Evolutionary conservation across 352 stramenopile genomes (phyloP), one percentile per base, ranked within the genome.

Genomic region (Phytophthora pistaciae): DNA sequence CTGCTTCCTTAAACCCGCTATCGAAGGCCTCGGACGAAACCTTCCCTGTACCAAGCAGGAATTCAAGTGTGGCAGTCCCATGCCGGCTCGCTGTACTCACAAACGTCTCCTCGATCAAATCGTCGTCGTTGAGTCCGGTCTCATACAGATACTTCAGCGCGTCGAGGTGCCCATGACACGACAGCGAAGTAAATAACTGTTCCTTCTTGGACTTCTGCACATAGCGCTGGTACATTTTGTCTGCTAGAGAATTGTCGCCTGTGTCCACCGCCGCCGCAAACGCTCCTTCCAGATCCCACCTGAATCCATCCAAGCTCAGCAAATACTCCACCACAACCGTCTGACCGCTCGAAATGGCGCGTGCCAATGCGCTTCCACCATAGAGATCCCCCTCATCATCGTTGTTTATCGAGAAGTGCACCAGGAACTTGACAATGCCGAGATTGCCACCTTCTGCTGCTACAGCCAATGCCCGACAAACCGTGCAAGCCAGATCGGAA

Each of bases 211-310:
- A 1, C 31, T n/a, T 23, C 20, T 66, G 18, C 25, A 27, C 11
- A 31, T 33, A 25, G n/a, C 44, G 11, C 3, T 21, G 8, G 16
- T 25, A 44, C 1, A 44, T 44, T 16, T 18, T 44, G 9, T 44
- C 36, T 6, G 36, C 36, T 4, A 44, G 36, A 44, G 36, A 44
- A 13, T 44, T 44, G 36, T 23, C 56, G 40, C 42, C 59, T 44
- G 33, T 29, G 46, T 23, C 16, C 14, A 48, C 38, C 20, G 13
- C 59, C 49, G 23, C 31, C 59, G 52, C n/a, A 31, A 66, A 50
- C 56, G 46, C 1, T 13, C 38, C 36, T 44, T 44, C 36, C 36
- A 44, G 36, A 44, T 44, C 36, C 36, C 36, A 44, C 5, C 11
- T 44, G 5, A 44, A 44, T 18, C 14, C 36, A 13, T 44, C 3